Evolutionary conservation across 2,329 filamentous ascomycete genomes (phyloP), one percentile per base, ranked within the genome.

Genomic region (Dissoconium aciculare): DNA sequence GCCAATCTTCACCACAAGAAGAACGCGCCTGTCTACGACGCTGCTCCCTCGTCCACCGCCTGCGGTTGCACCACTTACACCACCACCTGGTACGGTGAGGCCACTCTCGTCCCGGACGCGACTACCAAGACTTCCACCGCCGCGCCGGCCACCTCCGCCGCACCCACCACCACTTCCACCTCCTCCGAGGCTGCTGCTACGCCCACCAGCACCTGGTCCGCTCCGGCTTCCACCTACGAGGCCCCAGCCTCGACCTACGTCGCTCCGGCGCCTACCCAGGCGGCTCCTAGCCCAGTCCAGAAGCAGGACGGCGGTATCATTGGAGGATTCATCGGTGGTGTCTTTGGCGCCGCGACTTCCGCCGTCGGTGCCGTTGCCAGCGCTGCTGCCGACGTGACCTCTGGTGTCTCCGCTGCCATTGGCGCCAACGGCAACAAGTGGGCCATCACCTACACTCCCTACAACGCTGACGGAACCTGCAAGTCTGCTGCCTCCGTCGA

Each of bases 41-140:
- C 14, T 32, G 27, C 23, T 16, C 26, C 27, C 17, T 30, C 19
- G 24, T 17, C 23, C 11, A 26, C 36, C 21, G 31, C 17, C 4
- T 83, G 78, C 54, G 67, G 67, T 39, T 87, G 79, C 69, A 77
- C 68, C 42, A 83, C 79, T 54, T 71, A 78, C 63, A 78, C 74
- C 59, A 69, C 69, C 55, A 81, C 75, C 51, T 67, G 70, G 60
- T 74, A 69, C 47, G 78, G 78, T 51, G 63, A 70, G 51, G 58
- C 71, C 33, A 77, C 70, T 14, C 32, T 45, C 11, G 36, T 40
- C 5, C 34, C 29, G 15, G 36, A 30, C 25, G 27, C 33, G 14
- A 15, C 35, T 10, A 36, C 35, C n/a, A 35, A 35, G 17, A 31
- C 43, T 11, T 35, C 37, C 15, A 27, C 36, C 1, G 13, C 32